Conservation (phyloP, 441 rosid species). For the Biscutella laevigata region DNA sequence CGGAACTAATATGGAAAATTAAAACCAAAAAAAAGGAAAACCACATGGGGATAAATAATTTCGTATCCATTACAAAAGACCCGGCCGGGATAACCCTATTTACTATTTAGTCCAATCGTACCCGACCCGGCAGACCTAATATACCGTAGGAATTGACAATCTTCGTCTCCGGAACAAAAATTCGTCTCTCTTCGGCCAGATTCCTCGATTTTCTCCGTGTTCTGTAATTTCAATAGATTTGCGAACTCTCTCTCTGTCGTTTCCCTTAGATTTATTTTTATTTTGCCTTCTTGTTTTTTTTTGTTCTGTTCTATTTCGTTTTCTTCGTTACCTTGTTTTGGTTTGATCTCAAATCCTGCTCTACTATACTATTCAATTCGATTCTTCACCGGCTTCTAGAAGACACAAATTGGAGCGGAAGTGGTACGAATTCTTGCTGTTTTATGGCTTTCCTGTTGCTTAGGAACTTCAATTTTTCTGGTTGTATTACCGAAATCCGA, state of each 20-base stretch:
- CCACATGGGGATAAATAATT: too few relatives aligned
- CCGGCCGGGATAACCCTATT: neutral
- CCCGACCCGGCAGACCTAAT: constrained; percentile 3
- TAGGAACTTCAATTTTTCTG: neutral
- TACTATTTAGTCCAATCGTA: neutral
- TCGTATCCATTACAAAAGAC: neutral
- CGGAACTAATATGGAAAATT: too few relatives aligned
- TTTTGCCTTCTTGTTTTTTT: neutral
- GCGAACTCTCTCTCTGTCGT: constrained; percentile 4
- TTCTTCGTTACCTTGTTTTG: constrained; percentile 13
- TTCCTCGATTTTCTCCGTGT: constrained; percentile 26
- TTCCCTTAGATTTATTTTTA: neutral
- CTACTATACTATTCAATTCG: constrained; percentile 7
- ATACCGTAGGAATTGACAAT: constrained; percentile 12
- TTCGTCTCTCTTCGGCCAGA: constrained; percentile 16
- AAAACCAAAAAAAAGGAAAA: too few relatives aligned
- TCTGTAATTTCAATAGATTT: constrained; percentile 18
- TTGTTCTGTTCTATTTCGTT: constrained; percentile 5
- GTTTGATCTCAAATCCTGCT: constrained; percentile 25
- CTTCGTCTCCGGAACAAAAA: constrained; percentile 22
- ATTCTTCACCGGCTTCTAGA: constrained; percentile 1
- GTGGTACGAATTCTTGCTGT: constrained; percentile 3
- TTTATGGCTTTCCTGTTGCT: neutral
- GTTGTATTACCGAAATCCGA: too few relatives aligned
- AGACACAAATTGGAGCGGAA: neutral